These are phyloP conservation scores for Saccharomyces hybrid DNA, from an alignment of 1,139 yeast species.

Conservation along the genomic window DNA sequence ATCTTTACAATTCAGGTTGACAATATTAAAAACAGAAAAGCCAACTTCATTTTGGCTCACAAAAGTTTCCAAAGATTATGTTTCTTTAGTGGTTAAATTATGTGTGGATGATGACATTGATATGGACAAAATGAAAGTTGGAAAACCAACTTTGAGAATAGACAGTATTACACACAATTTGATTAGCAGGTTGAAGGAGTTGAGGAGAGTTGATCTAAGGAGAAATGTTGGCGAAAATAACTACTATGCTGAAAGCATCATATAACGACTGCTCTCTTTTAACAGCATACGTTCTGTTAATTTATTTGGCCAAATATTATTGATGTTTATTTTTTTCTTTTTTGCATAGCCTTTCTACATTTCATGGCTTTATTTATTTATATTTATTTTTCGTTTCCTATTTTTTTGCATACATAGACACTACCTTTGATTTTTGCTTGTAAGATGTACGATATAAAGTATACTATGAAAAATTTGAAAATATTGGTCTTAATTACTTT, in stretches of 20 bases:
- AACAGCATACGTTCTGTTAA: conserved; percentile 2
- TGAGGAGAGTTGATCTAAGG: conserved; percentile 23
- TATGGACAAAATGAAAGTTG: conserved; percentile 2
- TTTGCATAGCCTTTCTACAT: not conserved
- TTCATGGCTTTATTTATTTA: not conserved
- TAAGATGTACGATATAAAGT: not conserved
- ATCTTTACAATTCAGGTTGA: conserved; percentile 15
- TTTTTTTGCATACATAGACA: not conserved
- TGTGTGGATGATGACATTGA: conserved; percentile 10
- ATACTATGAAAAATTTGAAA: too few relatives aligned
- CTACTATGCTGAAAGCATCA: conserved; percentile 5
- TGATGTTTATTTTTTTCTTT: not conserved
- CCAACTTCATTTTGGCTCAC: conserved; percentile 15
- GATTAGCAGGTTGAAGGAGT: conserved; percentile 5
- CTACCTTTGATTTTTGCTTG: not conserved
- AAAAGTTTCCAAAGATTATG: conserved; percentile 10
- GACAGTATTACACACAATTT: conserved; percentile 3
- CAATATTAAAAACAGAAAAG: conserved; percentile 14
- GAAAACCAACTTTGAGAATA: conserved; percentile 3
- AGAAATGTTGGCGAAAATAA: conserved; percentile 28
- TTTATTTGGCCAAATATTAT: conserved; percentile 1
- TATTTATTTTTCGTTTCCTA: not conserved
- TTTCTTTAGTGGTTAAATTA: conserved; percentile 15
- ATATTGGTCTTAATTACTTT: not conserved
- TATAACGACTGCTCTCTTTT: not conserved